These are phyloP conservation scores for Coprinopsis cinerea DNA, from an alignment of 768 basidiomycete genomes.

Conservation along the genomic window DNA sequence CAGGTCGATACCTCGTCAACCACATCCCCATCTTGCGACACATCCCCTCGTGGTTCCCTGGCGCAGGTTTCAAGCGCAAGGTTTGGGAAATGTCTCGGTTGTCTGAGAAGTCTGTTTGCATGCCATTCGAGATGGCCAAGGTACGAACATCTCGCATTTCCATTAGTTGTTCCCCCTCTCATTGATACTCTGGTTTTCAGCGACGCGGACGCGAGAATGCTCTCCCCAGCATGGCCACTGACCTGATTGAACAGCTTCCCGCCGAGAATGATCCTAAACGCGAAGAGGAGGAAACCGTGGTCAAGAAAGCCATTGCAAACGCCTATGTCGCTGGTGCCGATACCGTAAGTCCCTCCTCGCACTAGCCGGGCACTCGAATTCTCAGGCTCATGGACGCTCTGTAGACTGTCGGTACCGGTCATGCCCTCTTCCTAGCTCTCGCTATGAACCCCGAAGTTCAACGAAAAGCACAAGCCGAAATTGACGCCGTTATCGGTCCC, in stretches of 20 bases:
- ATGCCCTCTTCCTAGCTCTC: constrained; percentile 3
- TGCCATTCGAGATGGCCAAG: constrained; percentile 7
- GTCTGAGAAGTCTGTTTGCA: not conserved
- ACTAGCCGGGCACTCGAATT: not conserved
- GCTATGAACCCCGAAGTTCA: constrained; percentile 4
- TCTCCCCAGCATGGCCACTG: constrained; percentile 6
- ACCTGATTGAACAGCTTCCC: constrained; percentile 4
- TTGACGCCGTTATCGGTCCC: constrained; percentile 6
- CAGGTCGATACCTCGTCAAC: constrained; percentile 18
- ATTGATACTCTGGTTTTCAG: not conserved
- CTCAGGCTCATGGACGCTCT: too few species aligned
- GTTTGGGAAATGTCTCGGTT: constrained; percentile 12
- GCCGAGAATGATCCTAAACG: constrained; percentile 6
- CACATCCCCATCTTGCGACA: constrained; percentile 26
- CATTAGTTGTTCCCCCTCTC: not conserved
- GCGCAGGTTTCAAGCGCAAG: constrained; percentile 36
- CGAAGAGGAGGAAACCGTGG: constrained; percentile 3
- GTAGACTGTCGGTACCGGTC: not conserved
- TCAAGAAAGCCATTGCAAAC: not conserved
- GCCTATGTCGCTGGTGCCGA: constrained; percentile 5
- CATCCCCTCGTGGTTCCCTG: constrained; percentile 44
- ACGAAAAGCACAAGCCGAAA: constrained; percentile 4
- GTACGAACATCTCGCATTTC: not conserved
- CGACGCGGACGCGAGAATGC: not conserved
- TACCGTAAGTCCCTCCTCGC: constrained; percentile 1